Evolutionary conservation across 345 rosid species (phyloP).

Genomic region (Draba incana): DNA sequence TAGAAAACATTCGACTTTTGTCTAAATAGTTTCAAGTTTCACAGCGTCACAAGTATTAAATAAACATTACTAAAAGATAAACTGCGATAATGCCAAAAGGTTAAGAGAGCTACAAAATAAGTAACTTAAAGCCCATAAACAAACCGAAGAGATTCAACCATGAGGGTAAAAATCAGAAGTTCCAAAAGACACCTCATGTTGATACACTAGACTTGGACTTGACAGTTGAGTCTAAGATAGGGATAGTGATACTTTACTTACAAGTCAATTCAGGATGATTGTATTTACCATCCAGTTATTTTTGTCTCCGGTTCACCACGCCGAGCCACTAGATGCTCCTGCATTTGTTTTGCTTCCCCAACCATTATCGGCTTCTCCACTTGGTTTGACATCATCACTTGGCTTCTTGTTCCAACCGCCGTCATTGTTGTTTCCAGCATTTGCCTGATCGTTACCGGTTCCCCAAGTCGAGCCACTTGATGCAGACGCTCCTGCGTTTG

Average conservation of each 20-base stretch:
- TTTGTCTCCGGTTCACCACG: constrained; percentile 29
- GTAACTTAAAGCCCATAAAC: constrained; percentile 16
- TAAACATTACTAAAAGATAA: background rate
- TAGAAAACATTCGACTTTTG: background rate
- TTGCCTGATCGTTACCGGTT: constrained; percentile 15
- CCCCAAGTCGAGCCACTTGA: constrained; percentile 38
- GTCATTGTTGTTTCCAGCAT: background rate
- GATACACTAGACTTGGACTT: constrained; percentile 11
- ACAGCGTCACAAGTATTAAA: too few relatives aligned
- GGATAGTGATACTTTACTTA: constrained; percentile 21
- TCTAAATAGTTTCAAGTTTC: background rate
- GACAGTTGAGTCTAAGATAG: background rate
- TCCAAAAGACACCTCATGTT: background rate
- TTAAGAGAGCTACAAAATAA: constrained; percentile 20
- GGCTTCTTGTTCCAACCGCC: constrained; percentile 36
- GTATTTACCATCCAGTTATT: constrained; percentile 25
- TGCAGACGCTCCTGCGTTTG: constrained; percentile 17
- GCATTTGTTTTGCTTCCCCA: constrained; percentile 30
- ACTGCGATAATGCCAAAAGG: background rate
- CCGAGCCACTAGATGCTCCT: background rate
- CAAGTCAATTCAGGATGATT: constrained; percentile 2
- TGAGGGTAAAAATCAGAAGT: background rate
- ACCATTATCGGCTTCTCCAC: constrained; percentile 23
- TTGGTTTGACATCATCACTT: constrained; percentile 3
- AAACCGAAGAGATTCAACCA: constrained; percentile 2